Percentiles rank a stretch among this genome's conserved stretches.
Evolutionary conservation across 2,329 filamentous ascomycete species (phyloP).

Genomic region (Trichoderma koningii): DNA sequence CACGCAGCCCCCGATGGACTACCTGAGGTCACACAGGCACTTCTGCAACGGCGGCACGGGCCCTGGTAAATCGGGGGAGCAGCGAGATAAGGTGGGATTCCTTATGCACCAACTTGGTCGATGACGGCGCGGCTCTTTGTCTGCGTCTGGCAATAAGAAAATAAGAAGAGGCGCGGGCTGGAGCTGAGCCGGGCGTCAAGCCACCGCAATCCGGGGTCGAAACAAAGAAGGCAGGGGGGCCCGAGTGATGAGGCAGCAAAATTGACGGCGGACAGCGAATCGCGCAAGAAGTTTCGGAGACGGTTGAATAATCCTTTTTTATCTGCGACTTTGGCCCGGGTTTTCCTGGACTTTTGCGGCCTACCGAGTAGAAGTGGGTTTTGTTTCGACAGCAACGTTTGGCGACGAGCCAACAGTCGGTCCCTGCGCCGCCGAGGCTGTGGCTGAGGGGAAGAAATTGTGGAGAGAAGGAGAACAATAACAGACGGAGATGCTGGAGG

Average conservation of each 20-base stretch:
- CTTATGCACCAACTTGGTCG: constrained; percentile 3
- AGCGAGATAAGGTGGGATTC: constrained; percentile 15
- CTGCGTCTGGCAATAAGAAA: background rate
- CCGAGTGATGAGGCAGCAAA: background rate
- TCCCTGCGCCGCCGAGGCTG: no score
- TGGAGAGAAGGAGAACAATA: background rate
- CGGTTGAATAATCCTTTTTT: no score
- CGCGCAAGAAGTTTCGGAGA: background rate
- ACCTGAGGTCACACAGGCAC: background rate
- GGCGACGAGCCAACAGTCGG: no score
- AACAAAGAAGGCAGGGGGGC: background rate
- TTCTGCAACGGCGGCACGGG: constrained; percentile 7
- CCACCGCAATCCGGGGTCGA: constrained; percentile 10
- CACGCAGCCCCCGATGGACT: constrained; percentile 10
- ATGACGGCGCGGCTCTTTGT: background rate
- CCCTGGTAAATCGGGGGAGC: constrained; percentile 7
- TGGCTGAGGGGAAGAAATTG: background rate
- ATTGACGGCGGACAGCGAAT: background rate
- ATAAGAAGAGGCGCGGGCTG: background rate
- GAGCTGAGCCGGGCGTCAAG: constrained; percentile 21
- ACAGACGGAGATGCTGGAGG: background rate
- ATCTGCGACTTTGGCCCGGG: background rate
- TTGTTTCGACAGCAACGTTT: background rate
- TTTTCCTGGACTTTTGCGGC: background rate
- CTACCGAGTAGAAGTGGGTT: constrained; percentile 2